phyloP scores from a whole-genome alignment of 192 early-diverging fungal genomes.

The Umbelopsis sp. region DNA sequence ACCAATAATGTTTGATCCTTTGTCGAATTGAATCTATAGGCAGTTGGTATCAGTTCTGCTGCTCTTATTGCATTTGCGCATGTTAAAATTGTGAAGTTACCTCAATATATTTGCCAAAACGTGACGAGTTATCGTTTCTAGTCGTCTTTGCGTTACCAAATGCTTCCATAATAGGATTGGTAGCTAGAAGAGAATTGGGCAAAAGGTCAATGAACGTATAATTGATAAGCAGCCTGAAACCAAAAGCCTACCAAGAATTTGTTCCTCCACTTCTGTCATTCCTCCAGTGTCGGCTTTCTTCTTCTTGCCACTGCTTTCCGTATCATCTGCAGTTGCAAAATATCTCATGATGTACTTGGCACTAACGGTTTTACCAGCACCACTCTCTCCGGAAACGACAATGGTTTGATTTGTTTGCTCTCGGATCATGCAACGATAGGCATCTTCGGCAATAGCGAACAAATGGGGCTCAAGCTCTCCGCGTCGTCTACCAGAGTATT shows the following conservation, averaged over 20 bases:
- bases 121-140: slow-evolving; percentile 97
- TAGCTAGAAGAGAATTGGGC: slow-evolving; percentile 53
- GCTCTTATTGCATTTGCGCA: not conserved
- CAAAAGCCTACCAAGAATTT: slow-evolving; percentile 61
- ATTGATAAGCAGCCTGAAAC: not conserved
- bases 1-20: slow-evolving; percentile 82
- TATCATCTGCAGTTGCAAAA: slow-evolving; percentile 83
- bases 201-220: not conserved
- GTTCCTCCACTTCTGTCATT: slow-evolving; percentile 78
- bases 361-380: slow-evolving; percentile 96
- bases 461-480: slow-evolving; percentile 97
- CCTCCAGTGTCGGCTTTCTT: slow-evolving; percentile 47
- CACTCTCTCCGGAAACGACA: slow-evolving; percentile 96
- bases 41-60: not conserved
- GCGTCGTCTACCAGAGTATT: slow-evolving; percentile 90
- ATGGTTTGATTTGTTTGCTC: slow-evolving; percentile 96
- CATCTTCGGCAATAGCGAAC: slow-evolving; percentile 98
- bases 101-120: slow-evolving; percentile 99
- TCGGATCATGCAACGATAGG: slow-evolving; percentile 93
- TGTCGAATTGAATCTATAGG: slow-evolving; percentile 83
- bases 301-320: slow-evolving; percentile 49
- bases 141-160: slow-evolving; percentile 99
- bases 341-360: slow-evolving; percentile 99
- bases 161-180: slow-evolving; percentile 99
- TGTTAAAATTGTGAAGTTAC: slow-evolving; percentile 18